These are phyloP conservation scores for Hanseniaspora uvarum DNA, from an alignment of 1,139 yeast species.

Conservation along the genomic window DNA sequence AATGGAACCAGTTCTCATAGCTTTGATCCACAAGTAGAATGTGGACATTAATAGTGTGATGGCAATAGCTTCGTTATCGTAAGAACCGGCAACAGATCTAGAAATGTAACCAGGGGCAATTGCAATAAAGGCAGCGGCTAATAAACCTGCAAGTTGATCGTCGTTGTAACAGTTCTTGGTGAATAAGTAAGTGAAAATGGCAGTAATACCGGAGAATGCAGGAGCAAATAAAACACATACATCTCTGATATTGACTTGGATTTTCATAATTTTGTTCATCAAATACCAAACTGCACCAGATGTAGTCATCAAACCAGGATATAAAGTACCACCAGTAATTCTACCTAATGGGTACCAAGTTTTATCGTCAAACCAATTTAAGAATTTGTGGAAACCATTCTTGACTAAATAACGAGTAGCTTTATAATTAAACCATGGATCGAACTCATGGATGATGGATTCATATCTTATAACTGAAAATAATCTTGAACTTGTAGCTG, in stretches of 20 bases:
- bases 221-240: constrained; percentile 95
- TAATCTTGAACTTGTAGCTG: constrained; percentile 82
- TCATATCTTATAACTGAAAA: constrained; percentile 79
- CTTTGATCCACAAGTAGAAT: constrained; percentile 90
- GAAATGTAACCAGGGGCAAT: constrained; percentile 98
- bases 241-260: constrained; percentile 90
- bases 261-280: constrained; percentile 46
- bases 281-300: constrained; percentile 79
- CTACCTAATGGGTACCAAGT: constrained; percentile 99
- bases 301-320: constrained; percentile 97
- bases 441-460: constrained; percentile 95
- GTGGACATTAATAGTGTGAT: constrained; percentile 92
- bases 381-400: constrained; percentile 76
- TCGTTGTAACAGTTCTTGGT: constrained; percentile 68
- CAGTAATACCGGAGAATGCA: constrained; percentile 88
- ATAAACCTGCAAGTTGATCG: constrained; percentile 76
- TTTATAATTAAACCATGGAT: constrained; percentile 96
- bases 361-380: constrained; percentile 97
- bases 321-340: constrained; percentile 96
- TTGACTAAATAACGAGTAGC: constrained; percentile 84
- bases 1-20: constrained; percentile 82
- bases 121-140: constrained; percentile 91
- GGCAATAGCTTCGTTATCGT: constrained; percentile 98
- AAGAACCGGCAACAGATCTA: constrained; percentile 96
- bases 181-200: constrained; percentile 80